Base-by-base conservation (phyloP, 2,329 filamentous ascomycete genomes). In the Clarireedia paspali region DNA sequence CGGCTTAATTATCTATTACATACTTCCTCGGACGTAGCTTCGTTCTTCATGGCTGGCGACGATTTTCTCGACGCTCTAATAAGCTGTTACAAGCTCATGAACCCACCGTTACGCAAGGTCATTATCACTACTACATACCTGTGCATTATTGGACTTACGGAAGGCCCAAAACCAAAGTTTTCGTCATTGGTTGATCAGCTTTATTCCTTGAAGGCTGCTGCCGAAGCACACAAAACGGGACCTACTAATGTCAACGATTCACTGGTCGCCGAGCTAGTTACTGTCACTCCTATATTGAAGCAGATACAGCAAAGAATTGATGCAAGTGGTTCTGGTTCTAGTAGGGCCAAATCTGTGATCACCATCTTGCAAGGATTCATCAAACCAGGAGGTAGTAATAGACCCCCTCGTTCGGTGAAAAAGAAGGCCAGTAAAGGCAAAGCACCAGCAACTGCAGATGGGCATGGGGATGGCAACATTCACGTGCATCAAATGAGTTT, bases 401-500 rank as follows among this genome's bases (percentile, higher is more conserved):
- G 77, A 53, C 76, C 80, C 3, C 78, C 78, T 58, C 76, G 76
- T 9, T 70, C 76, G 80, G 66, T 30, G 17, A 56, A 52, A 34
- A 51, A 45, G 42, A 56, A 47, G 34, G 5, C 15, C 12, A 47
- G 38, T 15, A 56, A 56, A 20, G 54, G 54, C 15, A 56, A 56
- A 42, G 54, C 40, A 67, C 81, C 4, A 79, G 84, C 62, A 90
- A 89, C 70, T 85, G 85, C 34, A 23, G 39, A 52, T 40, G 70
- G 72, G 46, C 47, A 60, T 42, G 53, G 38, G 4, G 50, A 57
- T 36, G 52, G 42, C 2, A 51, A 59, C 26, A 47, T 67, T 47
- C 89, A 94, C 66, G 74, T 92, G 23, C 90, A 96, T 70, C 84
- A 79, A 44, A 87, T 95, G 82, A 91, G 87, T 64, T 82, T 92